phyloP scores from a whole-genome alignment of 805 yeast species.

The Isabelozyma heimii region DNA sequence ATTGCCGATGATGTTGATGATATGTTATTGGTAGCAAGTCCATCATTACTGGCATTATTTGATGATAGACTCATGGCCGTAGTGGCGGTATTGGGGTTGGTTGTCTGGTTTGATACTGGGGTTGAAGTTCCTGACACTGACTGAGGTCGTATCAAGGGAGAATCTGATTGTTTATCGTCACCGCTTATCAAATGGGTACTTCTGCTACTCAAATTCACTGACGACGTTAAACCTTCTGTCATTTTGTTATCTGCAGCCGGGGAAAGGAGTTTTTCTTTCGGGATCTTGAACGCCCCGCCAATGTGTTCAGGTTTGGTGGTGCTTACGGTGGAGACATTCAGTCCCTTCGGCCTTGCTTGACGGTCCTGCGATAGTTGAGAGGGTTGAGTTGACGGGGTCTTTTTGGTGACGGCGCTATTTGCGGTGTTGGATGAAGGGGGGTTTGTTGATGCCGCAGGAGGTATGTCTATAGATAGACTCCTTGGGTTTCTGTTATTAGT shows the following conservation, averaged over 20 bases:
- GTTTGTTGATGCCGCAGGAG: too few species aligned
- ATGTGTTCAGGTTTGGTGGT: neutral
- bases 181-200: neutral
- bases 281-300: neutral
- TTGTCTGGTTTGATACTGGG: neutral
- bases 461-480: constrained; percentile 4
- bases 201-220: neutral
- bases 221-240: neutral
- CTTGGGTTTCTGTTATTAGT: constrained; percentile 1
- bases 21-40: neutral
- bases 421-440: too few species aligned
- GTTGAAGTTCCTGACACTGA: neutral
- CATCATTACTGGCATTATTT: neutral
- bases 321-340: neutral
- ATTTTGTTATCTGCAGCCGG: neutral
- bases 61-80: neutral
- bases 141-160: neutral
- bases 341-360: too few species aligned
- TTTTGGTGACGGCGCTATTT: too few species aligned
- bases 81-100: too few species aligned
- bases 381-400: too few species aligned
- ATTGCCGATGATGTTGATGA: neutral
- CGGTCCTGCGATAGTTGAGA: too few species aligned
- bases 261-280: neutral
- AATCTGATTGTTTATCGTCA: neutral